These are phyloP conservation scores for Borovskyia barvae DNA, from an alignment of 208 protist genomes.

Conservation along the genomic window DNA sequence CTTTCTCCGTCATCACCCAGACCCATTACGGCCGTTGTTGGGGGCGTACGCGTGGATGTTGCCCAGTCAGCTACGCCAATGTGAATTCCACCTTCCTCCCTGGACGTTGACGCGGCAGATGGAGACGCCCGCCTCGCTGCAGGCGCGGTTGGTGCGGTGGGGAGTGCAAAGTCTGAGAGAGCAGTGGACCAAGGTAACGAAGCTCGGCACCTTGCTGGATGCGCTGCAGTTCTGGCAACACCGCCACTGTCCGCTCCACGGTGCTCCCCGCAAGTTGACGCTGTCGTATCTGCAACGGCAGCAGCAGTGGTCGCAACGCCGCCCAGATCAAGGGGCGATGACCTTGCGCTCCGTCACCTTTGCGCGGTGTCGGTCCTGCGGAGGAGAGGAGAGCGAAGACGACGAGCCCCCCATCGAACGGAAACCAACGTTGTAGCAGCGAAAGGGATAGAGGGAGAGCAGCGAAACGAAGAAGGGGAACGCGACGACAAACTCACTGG, in stretches of 20 bases:
- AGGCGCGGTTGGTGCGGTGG: constrained; percentile 42
- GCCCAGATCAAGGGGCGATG: not conserved
- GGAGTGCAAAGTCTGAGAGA: constrained; percentile 46
- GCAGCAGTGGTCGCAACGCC: not conserved
- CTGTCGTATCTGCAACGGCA: constrained; percentile 23
- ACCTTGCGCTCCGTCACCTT: not conserved
- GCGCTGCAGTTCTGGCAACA: constrained; percentile 38
- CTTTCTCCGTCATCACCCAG: constrained; percentile 51
- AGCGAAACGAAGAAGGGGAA: not conserved
- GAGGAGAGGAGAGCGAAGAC: constrained; percentile 12
- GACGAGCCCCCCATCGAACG: too few species aligned
- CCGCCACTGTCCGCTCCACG: constrained; percentile 23
- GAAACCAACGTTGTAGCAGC: too few species aligned
- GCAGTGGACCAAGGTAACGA: constrained; percentile 84
- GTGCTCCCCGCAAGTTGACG: constrained; percentile 33
- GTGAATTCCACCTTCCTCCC: constrained; percentile 44
- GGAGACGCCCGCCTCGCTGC: constrained; percentile 48
- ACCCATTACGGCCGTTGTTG: constrained; percentile 63
- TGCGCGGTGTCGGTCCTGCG: constrained; percentile 16
- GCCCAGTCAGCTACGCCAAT: constrained; percentile 45
- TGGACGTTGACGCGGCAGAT: constrained; percentile 41
- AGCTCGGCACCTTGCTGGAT: constrained; percentile 59
- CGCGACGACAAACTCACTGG: too few species aligned
- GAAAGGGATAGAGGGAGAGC: too few species aligned
- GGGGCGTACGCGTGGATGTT: constrained; percentile 77